Conservation (phyloP, 805 yeast genomes). For the Brettanomyces anomalus region DNA sequence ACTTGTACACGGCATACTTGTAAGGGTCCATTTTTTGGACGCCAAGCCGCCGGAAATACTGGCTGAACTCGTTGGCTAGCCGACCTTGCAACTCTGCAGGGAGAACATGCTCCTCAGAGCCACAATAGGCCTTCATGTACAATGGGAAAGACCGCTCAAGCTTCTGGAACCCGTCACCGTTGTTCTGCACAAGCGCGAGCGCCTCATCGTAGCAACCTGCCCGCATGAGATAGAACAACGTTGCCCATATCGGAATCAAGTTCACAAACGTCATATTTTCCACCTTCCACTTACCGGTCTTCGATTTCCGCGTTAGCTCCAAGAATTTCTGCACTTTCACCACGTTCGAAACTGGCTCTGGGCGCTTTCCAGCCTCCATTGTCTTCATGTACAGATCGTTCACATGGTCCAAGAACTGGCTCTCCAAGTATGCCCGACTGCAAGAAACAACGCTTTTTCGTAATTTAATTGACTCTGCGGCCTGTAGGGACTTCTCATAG, state of each 20-base stretch:
- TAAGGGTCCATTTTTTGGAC: conserved; percentile 75
- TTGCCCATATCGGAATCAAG: conserved; percentile 91
- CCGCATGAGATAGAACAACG: conserved; percentile 74
- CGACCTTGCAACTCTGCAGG: conserved; percentile 62
- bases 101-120: conserved; percentile 43
- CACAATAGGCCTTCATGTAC: conserved; percentile 64
- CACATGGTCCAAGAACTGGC: conserved; percentile 68
- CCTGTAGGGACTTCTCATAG: conserved; percentile 16
- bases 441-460: conserved; percentile 41
- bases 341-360: conserved; percentile 35
- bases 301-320: conserved; percentile 36
- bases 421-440: conserved; percentile 56
- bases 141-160: conserved; percentile 78
- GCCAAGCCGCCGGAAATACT: conserved; percentile 54
- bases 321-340: conserved; percentile 63
- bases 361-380: conserved; percentile 2
- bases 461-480: conserved; percentile 26
- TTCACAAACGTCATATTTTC: conserved; percentile 59
- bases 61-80: conserved; percentile 73
- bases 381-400: conserved; percentile 51
- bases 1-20: conserved; percentile 81
- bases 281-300: conserved; percentile 34
- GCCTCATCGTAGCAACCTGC: conserved; percentile 81
- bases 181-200: conserved; percentile 50
- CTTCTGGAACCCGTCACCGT: conserved; percentile 68